Conservation (phyloP, 129 eudicot genomes). For the Flaveria linearis region DNA sequence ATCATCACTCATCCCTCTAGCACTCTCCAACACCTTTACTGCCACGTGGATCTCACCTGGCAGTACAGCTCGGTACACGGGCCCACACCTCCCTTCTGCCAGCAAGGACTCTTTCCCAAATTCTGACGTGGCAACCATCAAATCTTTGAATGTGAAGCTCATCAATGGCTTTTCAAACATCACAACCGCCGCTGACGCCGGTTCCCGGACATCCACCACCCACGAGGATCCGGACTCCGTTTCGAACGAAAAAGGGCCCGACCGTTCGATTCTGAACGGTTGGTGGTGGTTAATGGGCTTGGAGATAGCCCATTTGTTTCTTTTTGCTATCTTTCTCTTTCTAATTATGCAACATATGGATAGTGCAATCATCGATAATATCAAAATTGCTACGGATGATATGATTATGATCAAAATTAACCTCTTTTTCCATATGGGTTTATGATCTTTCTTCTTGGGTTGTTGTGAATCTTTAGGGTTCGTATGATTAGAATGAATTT, state of each 20-base stretch:
- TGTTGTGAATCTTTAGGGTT: conserved; percentile 34
- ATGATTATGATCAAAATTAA: conserved; percentile 27
- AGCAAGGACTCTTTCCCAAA: conserved; percentile 83
- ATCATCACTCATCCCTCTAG: conserved; percentile 53
- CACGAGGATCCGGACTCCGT: conserved; percentile 95
- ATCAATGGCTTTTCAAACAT: conserved; percentile 96
- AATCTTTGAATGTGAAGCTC: conserved; percentile 83
- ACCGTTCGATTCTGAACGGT: conserved; percentile 72
- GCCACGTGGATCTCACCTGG: conserved; percentile 99
- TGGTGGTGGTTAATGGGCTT: conserved; percentile 69
- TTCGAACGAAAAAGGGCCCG: conserved; percentile 92
- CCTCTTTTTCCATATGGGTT: conserved; percentile 27
- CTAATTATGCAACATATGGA: conserved; percentile 38
- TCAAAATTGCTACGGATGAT: conserved; percentile 42
- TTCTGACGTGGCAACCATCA: conserved; percentile 93
- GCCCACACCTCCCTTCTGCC: conserved; percentile 96
- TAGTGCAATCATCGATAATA: conserved; percentile 29
- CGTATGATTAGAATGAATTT: conserved; percentile 8
- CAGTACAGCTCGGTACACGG: conserved; percentile 86
- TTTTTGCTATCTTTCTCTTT: conserved; percentile 45
- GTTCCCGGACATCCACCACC: conserved; percentile 83
- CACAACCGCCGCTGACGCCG: conserved; percentile 74
- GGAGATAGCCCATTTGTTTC: conserved; percentile 84
- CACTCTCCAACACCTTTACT: conserved; percentile 79
- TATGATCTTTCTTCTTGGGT: conserved; percentile 34